Conservation (phyloP, 345 rosid genomes). For the Fremontodendron californicum region DNA sequence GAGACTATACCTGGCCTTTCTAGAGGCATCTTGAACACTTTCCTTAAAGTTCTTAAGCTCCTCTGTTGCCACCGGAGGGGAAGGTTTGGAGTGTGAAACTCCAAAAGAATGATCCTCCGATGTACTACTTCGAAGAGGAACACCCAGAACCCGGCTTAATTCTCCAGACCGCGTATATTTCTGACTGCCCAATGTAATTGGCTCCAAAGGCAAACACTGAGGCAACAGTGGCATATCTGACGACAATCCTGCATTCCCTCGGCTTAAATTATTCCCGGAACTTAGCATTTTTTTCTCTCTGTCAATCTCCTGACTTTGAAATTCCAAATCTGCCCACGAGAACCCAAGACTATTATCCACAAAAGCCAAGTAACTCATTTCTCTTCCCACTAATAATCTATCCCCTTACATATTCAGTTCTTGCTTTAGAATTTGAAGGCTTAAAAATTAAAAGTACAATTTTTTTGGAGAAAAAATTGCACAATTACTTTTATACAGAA, state of each 20-base stretch:
- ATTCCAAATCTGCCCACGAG: slow-evolving; percentile 1
- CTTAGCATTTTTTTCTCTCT: slow-evolving; percentile 44
- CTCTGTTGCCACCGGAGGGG: slow-evolving; percentile 65
- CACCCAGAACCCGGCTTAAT: slow-evolving; percentile 69
- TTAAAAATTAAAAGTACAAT: neutral
- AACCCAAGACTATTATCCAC: slow-evolving; percentile 1
- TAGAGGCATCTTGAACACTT: slow-evolving; percentile 71
- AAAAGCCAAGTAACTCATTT: neutral
- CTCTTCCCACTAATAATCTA: neutral
- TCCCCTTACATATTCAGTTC: neutral
- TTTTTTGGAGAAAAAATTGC: neutral
- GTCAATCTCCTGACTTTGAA: slow-evolving; percentile 20
- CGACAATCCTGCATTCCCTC: slow-evolving; percentile 43
- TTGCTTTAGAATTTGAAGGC: neutral
- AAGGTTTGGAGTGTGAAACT: slow-evolving; percentile 48
- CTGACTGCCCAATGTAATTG: slow-evolving; percentile 65
- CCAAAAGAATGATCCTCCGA: slow-evolving; percentile 69
- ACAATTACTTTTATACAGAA: neutral
- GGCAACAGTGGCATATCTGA: slow-evolving; percentile 62
- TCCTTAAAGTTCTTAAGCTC: slow-evolving; percentile 87
- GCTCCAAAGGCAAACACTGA: slow-evolving; percentile 69
- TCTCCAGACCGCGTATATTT: slow-evolving; percentile 71
- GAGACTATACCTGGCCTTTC: slow-evolving; percentile 68
- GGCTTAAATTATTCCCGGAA: slow-evolving; percentile 51
- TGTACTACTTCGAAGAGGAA: slow-evolving; percentile 46